Base-by-base conservation (phyloP, 2,329 filamentous ascomycete genomes). In the Sarocladium strictum region DNA sequence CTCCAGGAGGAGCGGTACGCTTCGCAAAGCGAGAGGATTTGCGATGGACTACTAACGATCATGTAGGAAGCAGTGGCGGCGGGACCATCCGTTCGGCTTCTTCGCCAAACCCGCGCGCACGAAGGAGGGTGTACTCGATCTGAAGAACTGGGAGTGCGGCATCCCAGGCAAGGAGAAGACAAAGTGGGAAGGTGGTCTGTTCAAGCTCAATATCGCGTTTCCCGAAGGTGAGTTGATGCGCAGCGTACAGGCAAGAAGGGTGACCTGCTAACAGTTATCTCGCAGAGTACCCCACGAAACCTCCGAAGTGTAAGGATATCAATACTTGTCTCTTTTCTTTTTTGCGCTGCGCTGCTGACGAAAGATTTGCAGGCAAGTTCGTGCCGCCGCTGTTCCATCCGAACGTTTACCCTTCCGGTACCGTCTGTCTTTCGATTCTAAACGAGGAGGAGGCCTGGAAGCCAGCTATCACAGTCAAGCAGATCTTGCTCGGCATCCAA, bases 361-460 rank as follows among this genome's bases (percentile, higher is more conserved):
- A 27, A 3, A 55, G 54, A 47, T 57, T 33, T 24, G 2, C 57
- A 96, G 92, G 92, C 85, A 97, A 96, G 81, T 99, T 99, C 67
- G 83, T 87, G 0, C 94, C 94, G 12, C 93, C 94, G 21, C 84
- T 99, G 38, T 99, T 99, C 76, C 94, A 99, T 67, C 94, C 94
- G 0, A 99, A 99, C 70, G 94, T 99, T 62, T 99, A 99, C 69
- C 94, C 94, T 0, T 97, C 93, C 1, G 95, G 94, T 61, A 99
- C 94, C 49, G 94, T 99, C 58, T 99, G 94, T 68, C 81, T 99
- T 21, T 96, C 90, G 26, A 99, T 99, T 61, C 75, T 99, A 61
- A 99, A 97, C 73, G 95, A 99, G 70, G 94, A 99, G 64, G 94
- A 99, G 69, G 92, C 89, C 6, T 99, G 95, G 94, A 95, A 96